Evolutionary conservation across 768 basidiomycete genomes (phyloP).

Genomic region (Lentinula edodes): DNA sequence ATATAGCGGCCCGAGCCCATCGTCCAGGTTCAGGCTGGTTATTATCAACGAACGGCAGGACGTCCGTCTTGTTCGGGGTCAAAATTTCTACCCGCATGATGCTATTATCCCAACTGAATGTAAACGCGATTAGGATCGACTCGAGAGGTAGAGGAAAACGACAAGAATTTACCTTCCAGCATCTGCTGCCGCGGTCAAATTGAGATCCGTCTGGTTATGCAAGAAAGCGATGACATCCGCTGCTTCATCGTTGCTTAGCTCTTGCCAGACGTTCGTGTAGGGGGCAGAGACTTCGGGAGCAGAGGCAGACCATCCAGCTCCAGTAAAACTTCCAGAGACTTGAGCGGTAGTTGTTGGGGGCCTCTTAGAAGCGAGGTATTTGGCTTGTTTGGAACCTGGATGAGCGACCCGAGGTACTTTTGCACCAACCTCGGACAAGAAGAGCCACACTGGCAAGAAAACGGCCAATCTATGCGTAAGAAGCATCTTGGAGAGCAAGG

Average conservation of each 20-base stretch:
- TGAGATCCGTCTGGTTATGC: conserved; percentile 14
- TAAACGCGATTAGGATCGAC: background rate
- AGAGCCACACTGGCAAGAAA: background rate
- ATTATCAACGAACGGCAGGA: conserved; percentile 13
- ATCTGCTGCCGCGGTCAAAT: conserved; percentile 13
- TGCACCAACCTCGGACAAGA: background rate
- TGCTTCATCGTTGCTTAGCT: conserved; percentile 4
- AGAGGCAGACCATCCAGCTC: conserved; percentile 2
- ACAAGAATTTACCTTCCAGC: conserved; percentile 8
- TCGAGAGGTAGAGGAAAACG: background rate
- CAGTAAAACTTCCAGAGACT: conserved; percentile 2
- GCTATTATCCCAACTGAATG: conserved; percentile 15
- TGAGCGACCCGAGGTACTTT: conserved; percentile 4
- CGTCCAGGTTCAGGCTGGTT: conserved; percentile 7
- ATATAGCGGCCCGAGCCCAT: conserved; percentile 14
- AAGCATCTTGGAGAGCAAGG: background rate
- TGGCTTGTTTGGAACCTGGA: conserved; percentile 4
- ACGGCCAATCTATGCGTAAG: background rate
- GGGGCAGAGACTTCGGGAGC: conserved; percentile 2
- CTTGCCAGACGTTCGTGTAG: background rate
- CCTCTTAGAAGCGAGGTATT: background rate
- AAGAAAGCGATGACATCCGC: conserved; percentile 15
- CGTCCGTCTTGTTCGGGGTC: conserved; percentile 18
- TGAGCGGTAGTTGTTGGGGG: background rate
- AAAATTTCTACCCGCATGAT: conserved; percentile 15